Evolutionary conservation across 768 basidiomycete genomes (phyloP), one percentile per base, ranked within the genome.

Genomic region (Suillus spraguei): DNA sequence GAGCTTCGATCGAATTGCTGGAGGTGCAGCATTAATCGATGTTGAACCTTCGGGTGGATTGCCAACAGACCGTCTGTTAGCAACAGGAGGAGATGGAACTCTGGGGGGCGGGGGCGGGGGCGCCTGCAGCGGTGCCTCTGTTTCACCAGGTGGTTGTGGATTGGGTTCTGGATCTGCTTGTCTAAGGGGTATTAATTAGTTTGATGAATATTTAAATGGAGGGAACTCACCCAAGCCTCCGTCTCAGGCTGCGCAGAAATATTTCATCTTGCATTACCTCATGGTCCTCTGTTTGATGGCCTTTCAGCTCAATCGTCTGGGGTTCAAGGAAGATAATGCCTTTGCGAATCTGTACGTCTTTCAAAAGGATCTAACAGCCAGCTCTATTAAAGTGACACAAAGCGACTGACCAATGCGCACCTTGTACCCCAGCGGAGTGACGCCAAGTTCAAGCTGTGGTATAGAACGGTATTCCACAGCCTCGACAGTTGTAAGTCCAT

Each of bases 311-410:
- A 8, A 92, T 81, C 35, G 84, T 88, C 8, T 77, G 75, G 1
- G 93, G 92, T 68, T 94, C 89, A 7, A 98, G 85, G 63, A 91
- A 88, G 0, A 89, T 89, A 54, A 89, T 85, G 5, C 92, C 92
- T 44, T 84, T 80, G 24, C 88, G 84, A 35, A 94, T 81, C 32
- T 79, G 80, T 7, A 90, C 87, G 60, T 90, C 83, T 69, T 85
- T 88, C 42, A 97, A 77, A 38, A 89, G 71, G 70, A 95, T 77
- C 92, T 95, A 62, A 11, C 47, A 44, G 44, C 28, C 39, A 11
- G 56, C 33, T 58, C 24, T 24, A 41, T 58, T 6, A 42, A 58
- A 47, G 39, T 20, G 33, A 58, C 47, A 60, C 32, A 58, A 16
- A 17, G 7, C 5, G 8, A 49, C 17, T n/a, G 17, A 60, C 55